Evolutionary conservation across 768 basidiomycete genomes (phyloP).

Genomic region (Auricularia cornea): DNA sequence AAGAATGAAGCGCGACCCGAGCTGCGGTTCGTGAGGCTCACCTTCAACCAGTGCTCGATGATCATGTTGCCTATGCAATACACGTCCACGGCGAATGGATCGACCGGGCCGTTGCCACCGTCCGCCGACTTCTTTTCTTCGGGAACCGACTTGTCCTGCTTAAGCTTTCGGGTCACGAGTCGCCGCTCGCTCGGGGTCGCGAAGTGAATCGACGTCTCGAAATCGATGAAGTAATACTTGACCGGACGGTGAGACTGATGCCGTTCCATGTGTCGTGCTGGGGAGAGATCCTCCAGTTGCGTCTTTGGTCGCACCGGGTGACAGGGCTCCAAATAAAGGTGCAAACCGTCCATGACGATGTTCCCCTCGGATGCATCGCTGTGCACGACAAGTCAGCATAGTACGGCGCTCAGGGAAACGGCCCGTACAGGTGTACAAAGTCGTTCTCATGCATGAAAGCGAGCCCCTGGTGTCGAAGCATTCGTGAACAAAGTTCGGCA

Average conservation of each 20-base stretch:
- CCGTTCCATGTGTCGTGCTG: neutral
- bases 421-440: neutral
- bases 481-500: neutral
- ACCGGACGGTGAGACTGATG: neutral
- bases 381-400: neutral
- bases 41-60: neutral
- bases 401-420: neutral
- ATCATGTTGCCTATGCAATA: constrained; percentile 6
- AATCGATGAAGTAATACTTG: neutral
- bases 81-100: constrained; percentile 6
- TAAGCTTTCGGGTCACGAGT: neutral
- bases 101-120: no score
- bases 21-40: neutral
- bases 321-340: neutral
- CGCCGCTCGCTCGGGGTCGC: neutral
- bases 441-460: neutral
- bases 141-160: constrained; percentile 11
- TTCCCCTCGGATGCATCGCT: neutral
- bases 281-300: no score
- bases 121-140: constrained; percentile 2
- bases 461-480: neutral
- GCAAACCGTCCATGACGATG: neutral
- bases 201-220: neutral
- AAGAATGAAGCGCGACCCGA: no score
- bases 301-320: neutral